Evolutionary conservation across 2,329 filamentous ascomycete species (phyloP).

Genomic region (Ceratocystis destructans): DNA sequence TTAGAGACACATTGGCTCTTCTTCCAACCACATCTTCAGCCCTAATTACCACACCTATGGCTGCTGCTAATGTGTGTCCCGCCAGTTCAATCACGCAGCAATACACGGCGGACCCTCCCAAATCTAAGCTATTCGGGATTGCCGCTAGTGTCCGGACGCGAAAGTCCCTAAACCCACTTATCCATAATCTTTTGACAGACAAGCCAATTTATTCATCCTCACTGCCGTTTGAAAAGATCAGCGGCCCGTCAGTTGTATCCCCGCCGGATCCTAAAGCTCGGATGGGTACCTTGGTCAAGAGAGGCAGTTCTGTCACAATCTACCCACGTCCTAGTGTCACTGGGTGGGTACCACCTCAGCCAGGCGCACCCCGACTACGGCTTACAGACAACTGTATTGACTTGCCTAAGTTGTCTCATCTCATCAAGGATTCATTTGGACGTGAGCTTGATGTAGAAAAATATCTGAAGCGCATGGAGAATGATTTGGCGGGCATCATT

Average conservation of each 20-base stretch:
- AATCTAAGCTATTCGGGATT: constrained; percentile 15
- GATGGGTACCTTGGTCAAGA: constrained; percentile 69
- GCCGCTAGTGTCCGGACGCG: constrained; percentile 28
- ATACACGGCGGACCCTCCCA: not conserved
- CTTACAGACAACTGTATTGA: constrained; percentile 73
- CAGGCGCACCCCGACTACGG: constrained; percentile 46
- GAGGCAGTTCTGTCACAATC: constrained; percentile 77
- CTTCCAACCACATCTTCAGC: constrained; percentile 76
- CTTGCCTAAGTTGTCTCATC: constrained; percentile 62
- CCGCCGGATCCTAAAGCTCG: constrained; percentile 18
- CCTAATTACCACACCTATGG: constrained; percentile 72
- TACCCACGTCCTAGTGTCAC: constrained; percentile 56
- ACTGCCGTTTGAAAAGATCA: constrained; percentile 57
- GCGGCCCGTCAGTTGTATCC: constrained; percentile 18
- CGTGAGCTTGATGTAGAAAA: constrained; percentile 69
- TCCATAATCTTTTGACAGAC: constrained; percentile 92
- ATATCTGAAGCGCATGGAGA: constrained; percentile 68
- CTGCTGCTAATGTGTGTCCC: constrained; percentile 46
- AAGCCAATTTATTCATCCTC: constrained; percentile 89
- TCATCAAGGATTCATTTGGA: constrained; percentile 90
- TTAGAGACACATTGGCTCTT: constrained; percentile 55
- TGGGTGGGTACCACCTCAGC: constrained; percentile 54
- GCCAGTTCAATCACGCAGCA: constrained; percentile 29
- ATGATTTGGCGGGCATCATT: constrained; percentile 77
- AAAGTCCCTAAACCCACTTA: constrained; percentile 61